Base-by-base conservation (phyloP, 768 basidiomycete genomes). In the Mycena sanguinolenta region DNA sequence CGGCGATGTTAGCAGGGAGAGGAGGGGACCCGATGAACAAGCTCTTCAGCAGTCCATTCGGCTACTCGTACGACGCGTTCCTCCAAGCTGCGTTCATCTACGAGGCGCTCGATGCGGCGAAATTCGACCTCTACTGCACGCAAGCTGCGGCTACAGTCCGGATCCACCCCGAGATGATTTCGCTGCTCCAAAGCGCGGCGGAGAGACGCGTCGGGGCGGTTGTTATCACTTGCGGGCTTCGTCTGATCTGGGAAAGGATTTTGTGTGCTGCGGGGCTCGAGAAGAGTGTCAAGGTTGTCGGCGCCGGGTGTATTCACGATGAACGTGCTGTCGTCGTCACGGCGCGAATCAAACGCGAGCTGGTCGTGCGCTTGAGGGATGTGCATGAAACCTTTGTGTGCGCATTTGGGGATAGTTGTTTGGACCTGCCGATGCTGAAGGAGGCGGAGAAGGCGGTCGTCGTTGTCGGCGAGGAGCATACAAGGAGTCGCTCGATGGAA, bases 341-440 rank as follows among this genome's bases (percentile, higher is more conserved):
- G 21, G 62, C 54, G 19, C 49, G 69, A 42, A 70, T 71, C 1
- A 77, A 77, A 46, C 67, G 69, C 30, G 39, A 67, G 9, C 36
- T 77, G 38, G 74, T 76, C 23, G 58, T 75, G 16, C 72, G 74
- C 5, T 34, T 77, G 52, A 64, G 65, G 59, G 63, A 75, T 39
- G 46, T 55, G 6, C 74, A 77, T 61, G 50, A 64, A 16, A 72
- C 59, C 59, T 69, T 61, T 67, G 75, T 75, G 50, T 73, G 70
- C 21, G 76, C 71, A 21, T 76, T 77, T 61, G 76, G 76, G 28
- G 76, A 77, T 64, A 77, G 76, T 53, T 53, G 52, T 10, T 58
- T 77, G 42, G 76, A 77, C 65, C 32, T 77, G 52, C 72, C 72
- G 9, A 77, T 77, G 76, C 44, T 77, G 65, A 70, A 71, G 57